Base-by-base conservation (phyloP, 345 rosid genomes). In the Lepidium aucheri region DNA sequence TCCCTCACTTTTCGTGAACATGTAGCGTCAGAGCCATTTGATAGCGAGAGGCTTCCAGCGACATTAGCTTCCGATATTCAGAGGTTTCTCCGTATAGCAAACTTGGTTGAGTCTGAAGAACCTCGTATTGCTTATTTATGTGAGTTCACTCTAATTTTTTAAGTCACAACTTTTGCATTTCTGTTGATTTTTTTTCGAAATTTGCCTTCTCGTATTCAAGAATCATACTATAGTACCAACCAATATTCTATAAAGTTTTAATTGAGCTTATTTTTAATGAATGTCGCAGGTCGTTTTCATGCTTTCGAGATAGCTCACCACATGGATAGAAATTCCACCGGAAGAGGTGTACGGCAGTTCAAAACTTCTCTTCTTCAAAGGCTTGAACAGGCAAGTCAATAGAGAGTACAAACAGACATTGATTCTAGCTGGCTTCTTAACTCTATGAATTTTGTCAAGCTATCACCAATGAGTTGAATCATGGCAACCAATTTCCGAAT, bases 101-200 rank as follows among this genome's bases (percentile, higher is more conserved):
- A 93, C 74, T 72, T 78, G 79, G 72, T 89, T 12, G 93, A 86
- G 69, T 44, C 33, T 8, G 76, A 76, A 20, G 90, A 85, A 56
- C 91, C 98, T 78, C 97, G 96, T 6, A 53, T 85, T 67, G 97
- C 98, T 76, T 84, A 90, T 76, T 82, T 89, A 2, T 93, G 97
- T 89, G 56, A 62, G 70, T 51, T 41, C 15, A 36, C 14, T 12
- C 20, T 28, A 30, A 56, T 41, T 59, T 59, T n/a, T 24, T 67
- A 5, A n/a, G 40, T 66, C 67, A 33, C 4, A 16, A 13, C n/a
- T 34, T 22, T 47, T 43, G 11, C 16, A 1, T 7, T 26, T 26
- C 3, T 4, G 7, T 22, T 16, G 7, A 1, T 11, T 26, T 9
- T 53, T n/a, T 3, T 53, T 53, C 2, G 26, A 10, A 30, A 39